Evolutionary conservation across 352 stramenopile species (phyloP).

Genomic region (Pythium utonaiense): DNA sequence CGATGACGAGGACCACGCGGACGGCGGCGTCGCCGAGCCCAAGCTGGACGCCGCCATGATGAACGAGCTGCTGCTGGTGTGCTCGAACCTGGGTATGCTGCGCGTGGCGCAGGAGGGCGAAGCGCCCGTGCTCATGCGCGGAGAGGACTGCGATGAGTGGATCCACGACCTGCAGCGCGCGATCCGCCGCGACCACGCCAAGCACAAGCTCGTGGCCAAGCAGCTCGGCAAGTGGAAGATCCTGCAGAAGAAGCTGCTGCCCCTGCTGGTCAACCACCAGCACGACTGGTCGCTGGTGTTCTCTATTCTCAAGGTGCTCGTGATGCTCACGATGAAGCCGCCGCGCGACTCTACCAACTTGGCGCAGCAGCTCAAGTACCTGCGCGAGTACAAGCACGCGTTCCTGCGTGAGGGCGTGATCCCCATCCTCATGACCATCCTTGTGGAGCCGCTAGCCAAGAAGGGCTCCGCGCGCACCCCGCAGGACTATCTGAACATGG

Average conservation of each 20-base stretch:
- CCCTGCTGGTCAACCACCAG: constrained; percentile 82
- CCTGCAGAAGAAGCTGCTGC: constrained; percentile 85
- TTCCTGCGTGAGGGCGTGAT: constrained; percentile 70
- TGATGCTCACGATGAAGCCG: constrained; percentile 89
- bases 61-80: constrained; percentile 86
- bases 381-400: constrained; percentile 83
- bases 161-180: constrained; percentile 85
- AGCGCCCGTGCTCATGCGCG: constrained; percentile 66
- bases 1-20: constrained; percentile 37
- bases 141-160: constrained; percentile 82
- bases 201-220: constrained; percentile 77
- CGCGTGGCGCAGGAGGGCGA: constrained; percentile 54
- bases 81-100: constrained; percentile 83
- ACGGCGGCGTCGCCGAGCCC: constrained; percentile 11
- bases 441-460: constrained; percentile 73
- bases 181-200: constrained; percentile 77
- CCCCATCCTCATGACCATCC: constrained; percentile 82
- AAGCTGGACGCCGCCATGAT: constrained; percentile 76
- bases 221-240: constrained; percentile 86
- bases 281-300: constrained; percentile 85
- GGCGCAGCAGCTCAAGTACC: constrained; percentile 73
- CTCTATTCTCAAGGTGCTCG: constrained; percentile 87
- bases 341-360: constrained; percentile 75
- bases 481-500: constrained; percentile 83
- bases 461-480: constrained; percentile 52